A percentile compares a stretch with the other conserved stretches of the same genome.
These are phyloP conservation scores for Pestalotiopsis sp. DNA, from an alignment of 2,329 filamentous ascomycete species.

Conservation along the genomic window DNA sequence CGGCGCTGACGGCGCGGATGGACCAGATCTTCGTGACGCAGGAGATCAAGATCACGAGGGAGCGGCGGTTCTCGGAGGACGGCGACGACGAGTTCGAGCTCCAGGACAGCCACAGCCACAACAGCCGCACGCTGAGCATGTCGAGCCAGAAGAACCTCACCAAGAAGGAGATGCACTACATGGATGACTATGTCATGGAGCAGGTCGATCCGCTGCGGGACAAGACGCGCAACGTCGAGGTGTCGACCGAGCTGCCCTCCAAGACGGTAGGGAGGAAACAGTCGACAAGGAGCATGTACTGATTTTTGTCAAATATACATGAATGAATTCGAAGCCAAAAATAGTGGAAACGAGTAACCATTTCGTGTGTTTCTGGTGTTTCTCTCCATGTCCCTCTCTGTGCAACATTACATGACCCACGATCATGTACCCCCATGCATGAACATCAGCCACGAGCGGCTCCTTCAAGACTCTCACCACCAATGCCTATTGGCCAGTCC, in stretches of 20 bases:
- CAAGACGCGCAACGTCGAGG: neutral
- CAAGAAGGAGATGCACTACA: slow-evolving; percentile 10
- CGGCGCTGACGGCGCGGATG: slow-evolving; percentile 25
- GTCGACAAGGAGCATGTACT: slow-evolving; percentile 3
- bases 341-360: no score
- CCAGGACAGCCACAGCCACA: neutral
- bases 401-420: neutral
- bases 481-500: neutral
- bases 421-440: neutral
- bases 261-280: neutral
- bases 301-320: neutral
- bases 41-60: slow-evolving; percentile 28
- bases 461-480: neutral
- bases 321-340: no score
- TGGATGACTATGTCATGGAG: slow-evolving; percentile 12
- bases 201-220: slow-evolving; percentile 14
- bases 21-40: slow-evolving; percentile 35
- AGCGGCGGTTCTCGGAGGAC: slow-evolving; percentile 10
- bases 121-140: slow-evolving; percentile 10
- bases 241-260: neutral
- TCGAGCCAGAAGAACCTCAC: slow-evolving; percentile 1
- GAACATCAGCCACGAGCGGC: neutral
- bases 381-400: neutral
- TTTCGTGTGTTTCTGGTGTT: neutral
- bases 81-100: slow-evolving; percentile 14